These are phyloP conservation scores for Tuber indicum DNA, from an alignment of 495 filamentous ascomycete species.

Conservation along the genomic window DNA sequence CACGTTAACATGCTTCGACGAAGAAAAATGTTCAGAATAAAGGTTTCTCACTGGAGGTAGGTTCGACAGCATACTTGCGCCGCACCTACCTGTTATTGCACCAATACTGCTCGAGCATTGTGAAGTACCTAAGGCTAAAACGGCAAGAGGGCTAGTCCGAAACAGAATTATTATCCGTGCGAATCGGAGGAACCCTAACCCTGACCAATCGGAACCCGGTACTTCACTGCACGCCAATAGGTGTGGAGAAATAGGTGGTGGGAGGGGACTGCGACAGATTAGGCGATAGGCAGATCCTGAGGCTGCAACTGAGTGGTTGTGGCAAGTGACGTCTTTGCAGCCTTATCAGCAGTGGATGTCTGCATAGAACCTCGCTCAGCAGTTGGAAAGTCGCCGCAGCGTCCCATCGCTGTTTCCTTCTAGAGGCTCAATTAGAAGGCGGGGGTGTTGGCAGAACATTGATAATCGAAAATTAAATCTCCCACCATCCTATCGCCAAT, in stretches of 20 bases:
- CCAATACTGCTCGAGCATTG: neutral
- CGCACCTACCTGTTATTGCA: neutral
- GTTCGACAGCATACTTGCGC: neutral
- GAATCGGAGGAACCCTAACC: conserved; percentile 2
- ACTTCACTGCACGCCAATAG: neutral
- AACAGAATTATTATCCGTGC: neutral
- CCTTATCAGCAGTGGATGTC: neutral
- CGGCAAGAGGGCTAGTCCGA: neutral
- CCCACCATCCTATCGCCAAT: neutral
- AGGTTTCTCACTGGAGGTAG: neutral
- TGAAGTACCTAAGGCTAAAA: neutral
- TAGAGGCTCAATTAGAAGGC: neutral
- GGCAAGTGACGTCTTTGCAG: neutral
- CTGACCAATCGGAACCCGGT: neutral
- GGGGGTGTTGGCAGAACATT: neutral
- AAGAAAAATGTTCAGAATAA: neutral
- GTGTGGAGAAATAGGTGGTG: neutral
- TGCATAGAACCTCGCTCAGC: neutral
- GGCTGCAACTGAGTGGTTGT: neutral
- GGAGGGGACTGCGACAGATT: neutral
- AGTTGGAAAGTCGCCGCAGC: neutral
- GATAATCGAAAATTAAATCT: neutral
- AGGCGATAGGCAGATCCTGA: neutral
- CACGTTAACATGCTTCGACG: neutral
- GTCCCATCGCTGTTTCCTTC: neutral